Evolutionary conservation across 306 rosid genomes (phyloP).

Genomic region (Fragaria ananassa): DNA sequence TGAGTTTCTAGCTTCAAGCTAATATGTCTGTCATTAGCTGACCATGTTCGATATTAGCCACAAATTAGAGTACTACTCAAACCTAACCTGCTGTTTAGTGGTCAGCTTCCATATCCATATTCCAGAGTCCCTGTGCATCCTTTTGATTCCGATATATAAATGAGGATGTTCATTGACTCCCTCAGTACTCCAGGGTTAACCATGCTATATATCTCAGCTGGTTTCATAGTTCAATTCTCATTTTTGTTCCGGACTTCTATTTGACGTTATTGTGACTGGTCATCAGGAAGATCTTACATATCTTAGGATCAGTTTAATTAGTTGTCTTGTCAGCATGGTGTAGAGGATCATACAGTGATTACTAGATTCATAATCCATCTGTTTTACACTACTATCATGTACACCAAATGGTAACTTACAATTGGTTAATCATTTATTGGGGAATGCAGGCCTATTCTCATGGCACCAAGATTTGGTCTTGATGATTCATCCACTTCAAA

Average conservation of each 20-base stretch:
- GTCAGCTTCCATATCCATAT: neutral
- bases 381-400: neutral
- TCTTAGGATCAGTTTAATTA: neutral
- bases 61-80: no score
- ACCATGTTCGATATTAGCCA: neutral
- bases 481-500: slow-evolving; percentile 77
- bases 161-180: neutral
- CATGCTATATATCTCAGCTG: neutral
- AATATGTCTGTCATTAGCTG: neutral
- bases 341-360: neutral
- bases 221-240: neutral
- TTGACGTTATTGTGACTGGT: neutral
- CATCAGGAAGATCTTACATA: neutral
- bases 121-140: neutral
- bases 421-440: slow-evolving; percentile 1
- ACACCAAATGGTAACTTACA: neutral
- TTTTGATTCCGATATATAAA: neutral
- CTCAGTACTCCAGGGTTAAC: neutral
- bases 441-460: slow-evolving; percentile 73
- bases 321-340: neutral
- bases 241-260: neutral
- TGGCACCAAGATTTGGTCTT: slow-evolving; percentile 87
- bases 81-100: neutral
- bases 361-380: neutral
- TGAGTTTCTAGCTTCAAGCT: neutral